phyloP scores from a whole-genome alignment of 768 basidiomycete species.

The Cystobasidiopsis lactophilus region DNA sequence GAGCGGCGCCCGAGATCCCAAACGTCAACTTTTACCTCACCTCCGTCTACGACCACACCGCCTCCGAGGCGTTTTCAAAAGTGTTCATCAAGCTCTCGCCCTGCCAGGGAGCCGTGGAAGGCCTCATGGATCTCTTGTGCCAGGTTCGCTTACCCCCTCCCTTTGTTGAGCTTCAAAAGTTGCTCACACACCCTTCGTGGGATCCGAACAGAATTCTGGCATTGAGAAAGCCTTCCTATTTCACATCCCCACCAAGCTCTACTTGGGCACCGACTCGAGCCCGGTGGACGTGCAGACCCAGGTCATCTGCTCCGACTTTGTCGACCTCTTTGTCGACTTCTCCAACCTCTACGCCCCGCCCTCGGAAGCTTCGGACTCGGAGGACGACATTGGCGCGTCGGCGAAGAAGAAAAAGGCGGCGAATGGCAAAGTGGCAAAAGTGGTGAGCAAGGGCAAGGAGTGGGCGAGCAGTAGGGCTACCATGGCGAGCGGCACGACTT shows the following conservation, averaged over 20 bases:
- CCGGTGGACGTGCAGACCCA: conserved; percentile 75
- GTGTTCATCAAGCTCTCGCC: conserved; percentile 71
- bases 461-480: too few species aligned
- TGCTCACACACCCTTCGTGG: too few species aligned
- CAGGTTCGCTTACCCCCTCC: conserved; percentile 18
- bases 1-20: conserved; percentile 22
- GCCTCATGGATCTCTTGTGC: conserved; percentile 42
- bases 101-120: conserved; percentile 64
- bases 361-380: not conserved
- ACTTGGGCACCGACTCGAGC: conserved; percentile 81
- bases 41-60: conserved; percentile 73
- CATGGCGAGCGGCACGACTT: conserved; percentile 39
- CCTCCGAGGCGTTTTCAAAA: conserved; percentile 77
- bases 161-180: not conserved
- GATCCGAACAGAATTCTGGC: conserved; percentile 54
- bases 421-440: conserved; percentile 7
- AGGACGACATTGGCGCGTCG: not conserved
- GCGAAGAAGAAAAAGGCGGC: not conserved
- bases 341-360: not conserved
- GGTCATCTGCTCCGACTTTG: conserved; percentile 72
- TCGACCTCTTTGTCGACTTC: conserved; percentile 40
- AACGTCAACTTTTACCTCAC: conserved; percentile 66
- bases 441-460: too few species aligned
- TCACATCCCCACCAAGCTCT: conserved; percentile 59
- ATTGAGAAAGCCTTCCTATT: conserved; percentile 87